Evolutionary conservation across 495 filamentous ascomycete genomes (phyloP), one percentile per base, ranked within the genome.

Genomic region (Hyaloscypha hepaticicola): DNA sequence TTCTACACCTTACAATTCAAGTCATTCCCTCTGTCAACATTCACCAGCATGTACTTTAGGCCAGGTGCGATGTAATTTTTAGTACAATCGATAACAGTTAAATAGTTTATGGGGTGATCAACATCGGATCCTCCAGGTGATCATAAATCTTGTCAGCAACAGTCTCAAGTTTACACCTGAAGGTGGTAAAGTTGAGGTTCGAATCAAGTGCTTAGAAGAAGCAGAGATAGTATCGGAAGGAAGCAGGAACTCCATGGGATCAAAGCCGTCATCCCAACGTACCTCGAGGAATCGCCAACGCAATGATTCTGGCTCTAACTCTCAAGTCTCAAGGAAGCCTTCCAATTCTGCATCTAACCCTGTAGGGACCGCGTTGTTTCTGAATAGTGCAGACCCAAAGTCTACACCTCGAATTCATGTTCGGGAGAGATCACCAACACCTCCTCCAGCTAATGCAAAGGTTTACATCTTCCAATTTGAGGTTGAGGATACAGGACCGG

Each of bases 101-200:
- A 45, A 19, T 16, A 67, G 88, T 55, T 79, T 96, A 5, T 94
- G 90, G 88, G 93, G 93, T n/a, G 93, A 96, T 70, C 88, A 92
- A 66, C 90, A 96, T 69, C 82, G 93, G 28, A 92, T 96, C 31
- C 75, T 96, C 14, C 92, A 96, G 70, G 89, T 96, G 29, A 83
- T 96, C 52, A 96, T 96, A 78, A 97, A 97, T 71, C 81, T 97
- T 16, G 91, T 96, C 48, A 91, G 89, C 76, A 97, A 97, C 75
- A 91, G 88, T 70, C 78, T 96, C 16, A 97, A 97, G 72, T 97
- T 97, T 70, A 97, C 93, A 2, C 92, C 92, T 0, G 77, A 87
- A 48, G 85, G 87, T 8, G 92, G 93, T 11, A 72, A 63, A 26
- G 70, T 72, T 8, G 78, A 85, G 19, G 83, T 96, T 29, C 82